These are phyloP conservation scores for Parsonsia alboflavescens DNA, from an alignment of 257 asterid genomes.

Conservation along the genomic window DNA sequence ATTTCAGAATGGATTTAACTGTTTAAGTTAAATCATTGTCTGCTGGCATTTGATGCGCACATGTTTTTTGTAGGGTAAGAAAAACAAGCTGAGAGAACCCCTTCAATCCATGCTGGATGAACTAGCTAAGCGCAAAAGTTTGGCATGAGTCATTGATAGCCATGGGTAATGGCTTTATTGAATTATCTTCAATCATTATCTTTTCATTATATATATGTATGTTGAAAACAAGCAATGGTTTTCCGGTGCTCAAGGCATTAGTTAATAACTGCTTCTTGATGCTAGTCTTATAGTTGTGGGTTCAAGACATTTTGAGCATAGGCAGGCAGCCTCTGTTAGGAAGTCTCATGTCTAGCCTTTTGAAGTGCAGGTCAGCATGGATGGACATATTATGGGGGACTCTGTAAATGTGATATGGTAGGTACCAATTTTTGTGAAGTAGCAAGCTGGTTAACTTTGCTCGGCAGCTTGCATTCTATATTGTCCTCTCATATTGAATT, in stretches of 20 bases:
- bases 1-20: not conserved
- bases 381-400: not conserved
- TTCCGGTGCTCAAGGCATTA: not conserved
- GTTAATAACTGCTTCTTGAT: not conserved
- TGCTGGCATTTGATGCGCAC: slow-evolving; percentile 4
- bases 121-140: slow-evolving; percentile 46
- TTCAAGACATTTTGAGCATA: not conserved
- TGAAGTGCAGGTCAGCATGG: not conserved
- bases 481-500: not conserved
- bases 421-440: slow-evolving; percentile 8
- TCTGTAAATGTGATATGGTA: not conserved
- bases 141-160: slow-evolving; percentile 6
- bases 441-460: not conserved
- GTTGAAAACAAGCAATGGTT: not conserved
- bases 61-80: slow-evolving; percentile 40
- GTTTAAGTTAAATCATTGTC: not conserved
- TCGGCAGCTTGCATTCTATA: not conserved
- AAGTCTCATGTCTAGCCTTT: not conserved
- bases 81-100: slow-evolving; percentile 48
- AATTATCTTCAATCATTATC: slow-evolving; percentile 6
- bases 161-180: not conserved
- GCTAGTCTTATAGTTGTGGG: not conserved
- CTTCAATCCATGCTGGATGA: slow-evolving; percentile 51
- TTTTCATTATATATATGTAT: not conserved
- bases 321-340: not conserved